Evolutionary conservation across 2,329 filamentous ascomycete species (phyloP).

Genomic region (Arthroderma sp.): DNA sequence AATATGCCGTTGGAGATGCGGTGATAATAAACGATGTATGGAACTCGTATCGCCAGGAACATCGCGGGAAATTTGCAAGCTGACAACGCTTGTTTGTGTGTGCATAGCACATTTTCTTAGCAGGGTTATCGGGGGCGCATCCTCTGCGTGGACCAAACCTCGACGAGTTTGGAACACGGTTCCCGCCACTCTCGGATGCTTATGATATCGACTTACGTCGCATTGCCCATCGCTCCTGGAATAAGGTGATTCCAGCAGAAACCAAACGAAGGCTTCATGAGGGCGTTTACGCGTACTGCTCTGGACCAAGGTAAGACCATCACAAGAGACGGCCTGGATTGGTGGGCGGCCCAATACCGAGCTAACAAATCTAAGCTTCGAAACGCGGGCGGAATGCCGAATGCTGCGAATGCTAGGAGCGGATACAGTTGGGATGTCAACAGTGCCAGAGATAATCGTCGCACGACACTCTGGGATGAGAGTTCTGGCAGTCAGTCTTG

Average conservation of each 20-base stretch:
- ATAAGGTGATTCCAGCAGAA: conserved; percentile 32
- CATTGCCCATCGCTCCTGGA: conserved; percentile 45
- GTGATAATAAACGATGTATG: conserved; percentile 51
- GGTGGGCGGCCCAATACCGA: no score
- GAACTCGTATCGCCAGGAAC: neutral
- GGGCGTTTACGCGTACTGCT: conserved; percentile 53
- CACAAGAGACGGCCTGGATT: no score
- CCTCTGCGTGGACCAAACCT: conserved; percentile 50
- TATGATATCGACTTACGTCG: conserved; percentile 50
- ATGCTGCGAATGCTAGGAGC: conserved; percentile 48
- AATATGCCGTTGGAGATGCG: conserved; percentile 52
- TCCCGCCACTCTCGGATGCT: conserved; percentile 51
- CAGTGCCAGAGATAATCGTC: conserved; percentile 54
- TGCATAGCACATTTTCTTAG: conserved; percentile 47
- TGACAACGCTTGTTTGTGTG: neutral
- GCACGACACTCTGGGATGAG: conserved; percentile 51
- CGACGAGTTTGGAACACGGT: conserved; percentile 49
- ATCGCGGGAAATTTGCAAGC: neutral
- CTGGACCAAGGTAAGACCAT: conserved; percentile 43
- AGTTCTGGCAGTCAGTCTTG: conserved; percentile 51
- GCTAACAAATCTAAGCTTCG: conserved; percentile 34
- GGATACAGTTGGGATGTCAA: conserved; percentile 60
- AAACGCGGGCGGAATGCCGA: conserved; percentile 52
- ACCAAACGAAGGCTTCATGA: conserved; percentile 44
- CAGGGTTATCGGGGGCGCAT: conserved; percentile 47